Conservation (phyloP, 495 filamentous ascomycete species). For the Penicillium subrubescens region DNA sequence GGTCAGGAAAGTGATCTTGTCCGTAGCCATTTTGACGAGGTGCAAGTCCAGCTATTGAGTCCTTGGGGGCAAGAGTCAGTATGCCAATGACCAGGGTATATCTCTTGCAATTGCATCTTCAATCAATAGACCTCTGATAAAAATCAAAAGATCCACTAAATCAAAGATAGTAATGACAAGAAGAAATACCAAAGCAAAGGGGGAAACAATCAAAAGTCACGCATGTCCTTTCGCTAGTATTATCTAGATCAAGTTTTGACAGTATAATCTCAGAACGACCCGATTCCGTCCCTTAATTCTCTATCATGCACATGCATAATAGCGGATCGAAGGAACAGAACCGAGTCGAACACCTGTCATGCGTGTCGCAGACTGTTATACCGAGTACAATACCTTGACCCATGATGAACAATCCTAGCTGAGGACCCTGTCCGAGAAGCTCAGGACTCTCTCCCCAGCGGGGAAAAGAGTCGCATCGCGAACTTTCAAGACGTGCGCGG, state of each 20-base stretch:
- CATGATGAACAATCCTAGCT: slow-evolving; percentile 34
- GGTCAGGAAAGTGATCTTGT: slow-evolving; percentile 75
- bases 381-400: slow-evolving; percentile 61
- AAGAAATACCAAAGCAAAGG: slow-evolving; percentile 27
- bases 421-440: slow-evolving; percentile 18
- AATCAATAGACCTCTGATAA: slow-evolving; percentile 31
- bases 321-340: slow-evolving; percentile 6
- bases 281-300: slow-evolving; percentile 7
- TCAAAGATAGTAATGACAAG: slow-evolving; percentile 13
- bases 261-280: slow-evolving; percentile 67
- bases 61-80: slow-evolving; percentile 22
- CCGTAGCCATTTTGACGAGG: slow-evolving; percentile 62
- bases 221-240: slow-evolving; percentile 84
- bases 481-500: slow-evolving; percentile 32
- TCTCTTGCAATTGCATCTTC: slow-evolving; percentile 8
- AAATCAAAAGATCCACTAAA: slow-evolving; percentile 25
- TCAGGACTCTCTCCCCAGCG: slow-evolving; percentile 15
- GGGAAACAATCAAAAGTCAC: slow-evolving; percentile 57
- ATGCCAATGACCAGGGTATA: slow-evolving; percentile 15
- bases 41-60: slow-evolving; percentile 23
- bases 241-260: slow-evolving; percentile 82
- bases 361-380: slow-evolving; percentile 55
- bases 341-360: slow-evolving; percentile 60
- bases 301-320: not conserved
- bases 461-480: not conserved